Evolutionary conservation across 179 eudicot genomes (phyloP).

Genomic region (Beta macrorhiza): DNA sequence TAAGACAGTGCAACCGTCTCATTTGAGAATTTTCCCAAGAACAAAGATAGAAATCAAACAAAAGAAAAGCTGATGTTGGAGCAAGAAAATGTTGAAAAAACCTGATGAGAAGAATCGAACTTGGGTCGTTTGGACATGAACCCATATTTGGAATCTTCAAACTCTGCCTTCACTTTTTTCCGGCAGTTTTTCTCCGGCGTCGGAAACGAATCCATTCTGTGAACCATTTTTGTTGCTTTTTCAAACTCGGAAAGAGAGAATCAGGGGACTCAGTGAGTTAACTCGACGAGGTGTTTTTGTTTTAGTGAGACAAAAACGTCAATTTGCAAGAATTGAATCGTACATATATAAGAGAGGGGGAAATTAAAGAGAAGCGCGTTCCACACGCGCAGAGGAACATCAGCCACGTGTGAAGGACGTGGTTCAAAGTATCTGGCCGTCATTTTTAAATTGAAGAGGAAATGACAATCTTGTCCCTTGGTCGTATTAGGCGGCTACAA

Average conservation of each 20-base stretch:
- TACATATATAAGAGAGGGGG: background rate
- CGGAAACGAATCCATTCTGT: constrained; percentile 48
- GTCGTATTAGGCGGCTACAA: constrained; percentile 13
- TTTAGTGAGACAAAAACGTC: constrained; percentile 20
- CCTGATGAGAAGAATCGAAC: constrained; percentile 32
- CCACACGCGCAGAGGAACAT: background rate
- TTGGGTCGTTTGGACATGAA: constrained; percentile 57
- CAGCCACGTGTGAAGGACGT: constrained; percentile 28
- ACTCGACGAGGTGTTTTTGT: background rate
- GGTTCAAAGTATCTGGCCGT: constrained; percentile 24
- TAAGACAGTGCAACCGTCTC: no score
- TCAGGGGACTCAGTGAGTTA: constrained; percentile 25
- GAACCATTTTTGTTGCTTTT: constrained; percentile 46
- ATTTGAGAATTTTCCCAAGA: no score
- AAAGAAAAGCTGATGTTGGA: no score
- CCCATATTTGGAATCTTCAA: constrained; percentile 34
- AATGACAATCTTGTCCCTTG: background rate
- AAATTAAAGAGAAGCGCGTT: constrained; percentile 16
- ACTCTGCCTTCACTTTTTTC: constrained; percentile 34
- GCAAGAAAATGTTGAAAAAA: background rate
- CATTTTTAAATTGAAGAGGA: background rate
- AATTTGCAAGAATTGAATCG: background rate
- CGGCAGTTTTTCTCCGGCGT: constrained; percentile 26
- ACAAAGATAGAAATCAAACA: no score
- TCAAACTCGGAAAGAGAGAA: background rate